Evolutionary conservation across 1,139 yeast genomes (phyloP).

Genomic region (Pichia sorboxylosa): DNA sequence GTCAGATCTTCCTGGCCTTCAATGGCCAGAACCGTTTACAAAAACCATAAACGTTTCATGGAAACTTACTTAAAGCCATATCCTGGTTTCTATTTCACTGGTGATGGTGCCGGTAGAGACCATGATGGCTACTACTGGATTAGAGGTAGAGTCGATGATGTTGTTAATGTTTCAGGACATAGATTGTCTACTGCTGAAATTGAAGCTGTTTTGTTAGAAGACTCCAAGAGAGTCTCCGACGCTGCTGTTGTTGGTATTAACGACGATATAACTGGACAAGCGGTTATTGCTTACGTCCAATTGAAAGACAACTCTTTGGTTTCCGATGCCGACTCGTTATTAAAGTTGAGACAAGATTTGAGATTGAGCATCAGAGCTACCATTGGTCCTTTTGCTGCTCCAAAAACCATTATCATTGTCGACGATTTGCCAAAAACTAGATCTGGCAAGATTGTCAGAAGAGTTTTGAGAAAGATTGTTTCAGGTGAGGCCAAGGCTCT

Average conservation of each 20-base stretch:
- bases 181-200: conserved; percentile 95
- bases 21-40: conserved; percentile 94
- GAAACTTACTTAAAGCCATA: conserved; percentile 93
- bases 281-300: conserved; percentile 88
- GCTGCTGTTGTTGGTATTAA: conserved; percentile 90
- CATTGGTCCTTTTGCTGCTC: conserved; percentile 98
- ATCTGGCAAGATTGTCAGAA: conserved; percentile 97
- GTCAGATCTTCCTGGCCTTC: conserved; percentile 91
- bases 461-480: conserved; percentile 86
- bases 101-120: conserved; percentile 98
- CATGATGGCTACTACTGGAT: conserved; percentile 97
- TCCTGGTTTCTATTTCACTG: conserved; percentile 95
- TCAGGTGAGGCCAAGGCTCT: conserved; percentile 84
- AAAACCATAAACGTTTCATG: conserved; percentile 77
- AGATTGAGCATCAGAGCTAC: conserved; percentile 81
- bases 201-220: conserved; percentile 82
- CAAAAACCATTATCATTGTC: conserved; percentile 80
- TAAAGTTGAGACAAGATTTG: conserved; percentile 66
- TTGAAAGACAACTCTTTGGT: conserved; percentile 48
- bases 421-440: conserved; percentile 94
- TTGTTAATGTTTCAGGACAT: conserved; percentile 95
- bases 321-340: conserved; percentile 33
- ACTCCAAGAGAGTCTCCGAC: conserved; percentile 64
- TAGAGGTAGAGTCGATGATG: conserved; percentile 97
- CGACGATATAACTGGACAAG: conserved; percentile 96